Percentiles rank a stretch among this genome's conserved stretches.
Conservation (phyloP, 192 early-diverging fungal genomes). For the Entrophospora sp. region DNA sequence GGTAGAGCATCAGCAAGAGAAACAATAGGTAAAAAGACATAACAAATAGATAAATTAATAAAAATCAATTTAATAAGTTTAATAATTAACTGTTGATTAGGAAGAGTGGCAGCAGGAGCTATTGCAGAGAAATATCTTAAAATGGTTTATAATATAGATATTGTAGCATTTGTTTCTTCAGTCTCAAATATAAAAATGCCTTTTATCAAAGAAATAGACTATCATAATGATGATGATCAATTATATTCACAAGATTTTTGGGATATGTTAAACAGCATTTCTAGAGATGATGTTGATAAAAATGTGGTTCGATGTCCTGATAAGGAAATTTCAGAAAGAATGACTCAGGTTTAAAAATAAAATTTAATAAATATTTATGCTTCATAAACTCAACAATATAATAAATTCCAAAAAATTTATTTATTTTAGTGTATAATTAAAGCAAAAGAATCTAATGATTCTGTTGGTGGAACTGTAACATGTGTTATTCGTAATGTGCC, state of each 20-base stretch:
- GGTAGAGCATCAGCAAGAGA: slow-evolving; percentile 90
- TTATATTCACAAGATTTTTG: slow-evolving; percentile 45
- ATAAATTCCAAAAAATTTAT: neutral
- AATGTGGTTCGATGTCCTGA: slow-evolving; percentile 89
- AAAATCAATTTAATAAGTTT: neutral
- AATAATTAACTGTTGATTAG: slow-evolving; percentile 28
- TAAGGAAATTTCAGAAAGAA: slow-evolving; percentile 54
- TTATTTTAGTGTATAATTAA: slow-evolving; percentile 60
- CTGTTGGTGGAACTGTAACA: slow-evolving; percentile 88
- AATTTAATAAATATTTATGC: neutral
- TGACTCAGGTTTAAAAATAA: slow-evolving; percentile 60
- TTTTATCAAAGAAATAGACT: too few species aligned
- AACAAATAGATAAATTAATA: too few species aligned
- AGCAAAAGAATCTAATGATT: slow-evolving; percentile 74
- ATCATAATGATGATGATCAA: slow-evolving; percentile 35
- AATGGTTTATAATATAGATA: slow-evolving; percentile 72
- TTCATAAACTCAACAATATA: neutral
- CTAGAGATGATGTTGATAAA: slow-evolving; percentile 65
- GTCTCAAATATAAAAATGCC: slow-evolving; percentile 77
- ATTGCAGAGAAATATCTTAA: slow-evolving; percentile 93
- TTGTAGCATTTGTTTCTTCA: slow-evolving; percentile 88
- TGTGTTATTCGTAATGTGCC: slow-evolving; percentile 94
- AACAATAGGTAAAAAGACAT: slow-evolving; percentile 67
- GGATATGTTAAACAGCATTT: slow-evolving; percentile 56
- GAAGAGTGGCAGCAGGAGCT: slow-evolving; percentile 88